Percentiles rank a stretch among this genome's conserved stretches.
Conservation (phyloP, 2,329 filamentous ascomycete genomes). For the Didymella exigua region DNA sequence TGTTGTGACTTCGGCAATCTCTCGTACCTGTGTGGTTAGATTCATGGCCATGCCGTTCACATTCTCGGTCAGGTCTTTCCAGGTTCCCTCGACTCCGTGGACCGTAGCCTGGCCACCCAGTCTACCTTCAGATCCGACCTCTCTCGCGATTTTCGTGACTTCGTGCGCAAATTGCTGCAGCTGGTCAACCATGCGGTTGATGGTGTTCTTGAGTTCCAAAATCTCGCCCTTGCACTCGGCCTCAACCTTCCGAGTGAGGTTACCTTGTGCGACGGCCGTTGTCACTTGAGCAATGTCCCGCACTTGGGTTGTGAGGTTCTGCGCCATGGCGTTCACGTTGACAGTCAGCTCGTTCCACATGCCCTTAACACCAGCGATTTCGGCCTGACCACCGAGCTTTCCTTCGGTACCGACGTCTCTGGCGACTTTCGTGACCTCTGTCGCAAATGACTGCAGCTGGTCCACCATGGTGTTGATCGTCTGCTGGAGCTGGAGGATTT, state of each 20-base stretch:
- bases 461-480: conserved; percentile 77
- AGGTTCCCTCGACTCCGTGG: conserved; percentile 59
- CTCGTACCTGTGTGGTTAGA: conserved; percentile 58
- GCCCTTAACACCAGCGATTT: conserved; percentile 68
- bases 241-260: conserved; percentile 58
- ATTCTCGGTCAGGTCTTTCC: conserved; percentile 61
- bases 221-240: conserved; percentile 60
- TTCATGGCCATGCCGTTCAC: conserved; percentile 62
- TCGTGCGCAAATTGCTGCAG: conserved; percentile 59
- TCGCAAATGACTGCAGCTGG: conserved; percentile 68
- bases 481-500: conserved; percentile 93
- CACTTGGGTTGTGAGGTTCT: conserved; percentile 60
- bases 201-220: conserved; percentile 57
- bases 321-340: conserved; percentile 61
- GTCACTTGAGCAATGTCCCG: conserved; percentile 60
- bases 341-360: conserved; percentile 68
- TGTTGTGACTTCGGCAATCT: conserved; percentile 60
- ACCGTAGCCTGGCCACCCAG: conserved; percentile 60
- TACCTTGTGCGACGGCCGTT: conserved; percentile 58
- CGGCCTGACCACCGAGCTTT: conserved; percentile 67
- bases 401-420: conserved; percentile 69
- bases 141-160: conserved; percentile 59
- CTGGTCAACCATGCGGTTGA: conserved; percentile 61
- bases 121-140: conserved; percentile 59
- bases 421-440: conserved; percentile 68